These are phyloP conservation scores for Coleophoma cylindrospora DNA, from an alignment of 2,329 filamentous ascomycete genomes.

Conservation along the genomic window DNA sequence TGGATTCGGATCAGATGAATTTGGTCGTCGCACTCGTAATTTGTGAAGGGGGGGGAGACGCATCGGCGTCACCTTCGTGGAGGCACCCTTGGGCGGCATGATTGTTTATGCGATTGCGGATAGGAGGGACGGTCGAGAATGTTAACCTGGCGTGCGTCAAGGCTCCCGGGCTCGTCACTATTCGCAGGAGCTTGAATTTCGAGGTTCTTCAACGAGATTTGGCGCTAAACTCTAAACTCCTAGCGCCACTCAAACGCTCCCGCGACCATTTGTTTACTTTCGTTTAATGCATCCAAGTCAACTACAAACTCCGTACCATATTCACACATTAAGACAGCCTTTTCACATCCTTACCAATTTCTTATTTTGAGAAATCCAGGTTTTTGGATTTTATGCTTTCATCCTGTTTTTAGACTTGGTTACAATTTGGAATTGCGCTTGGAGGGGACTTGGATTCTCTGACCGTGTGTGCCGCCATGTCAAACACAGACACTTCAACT, in stretches of 20 bases:
- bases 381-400: neutral
- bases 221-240: too few species aligned
- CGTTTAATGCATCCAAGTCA: too few species aligned
- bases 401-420: neutral
- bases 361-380: too few species aligned
- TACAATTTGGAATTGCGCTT: too few species aligned
- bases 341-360: too few species aligned
- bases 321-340: too few species aligned
- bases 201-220: neutral
- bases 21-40: slow-evolving; percentile 60
- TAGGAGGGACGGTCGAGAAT: too few species aligned
- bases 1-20: slow-evolving; percentile 56
- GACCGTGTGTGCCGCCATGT: slow-evolving; percentile 1
- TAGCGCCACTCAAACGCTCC: too few species aligned
- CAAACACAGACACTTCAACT: slow-evolving; percentile 3
- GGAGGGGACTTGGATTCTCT: too few species aligned
- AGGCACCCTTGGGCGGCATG: slow-evolving; percentile 28
- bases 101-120: neutral
- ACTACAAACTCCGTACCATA: too few species aligned
- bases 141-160: too few species aligned
- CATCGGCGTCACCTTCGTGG: slow-evolving; percentile 25
- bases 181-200: neutral
- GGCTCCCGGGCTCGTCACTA: neutral
- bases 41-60: slow-evolving; percentile 53
- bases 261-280: too few species aligned